Evolutionary conservation across 345 rosid genomes (phyloP), one percentile per base, ranked within the genome.

Genomic region (Sisymbrium irio): DNA sequence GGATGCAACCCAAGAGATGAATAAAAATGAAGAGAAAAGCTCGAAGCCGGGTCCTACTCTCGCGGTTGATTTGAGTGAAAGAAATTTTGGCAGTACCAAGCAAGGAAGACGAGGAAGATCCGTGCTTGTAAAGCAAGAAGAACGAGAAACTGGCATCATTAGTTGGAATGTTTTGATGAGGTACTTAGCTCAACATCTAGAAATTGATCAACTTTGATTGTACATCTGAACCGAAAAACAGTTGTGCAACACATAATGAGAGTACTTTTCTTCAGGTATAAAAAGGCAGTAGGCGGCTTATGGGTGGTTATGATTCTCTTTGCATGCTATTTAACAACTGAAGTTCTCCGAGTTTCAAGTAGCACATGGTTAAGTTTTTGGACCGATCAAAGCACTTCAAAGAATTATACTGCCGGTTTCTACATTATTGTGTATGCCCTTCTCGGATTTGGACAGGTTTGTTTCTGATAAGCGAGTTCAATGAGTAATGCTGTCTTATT

Each of bases 331-430:
- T 66, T 88, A 59, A 59, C 72, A 42, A 87, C 96, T n/a, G 99
- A 95, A 85, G 82, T 81, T 79, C 86, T 95, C 49, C 84, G 97
- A 81, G 83, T 95, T 72, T 87, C 84, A 46, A 86, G 97, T 66
- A 95, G 99, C 82, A 87, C 85, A 22, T 95, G 99, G 99, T 85
- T 92, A 81, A 86, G 97, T 79, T 69, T 79, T 60, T 95, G 99
- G 99, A 92, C 97, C 2, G 85, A 86, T 74, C 92, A 78, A 80
- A 88, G 88, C 80, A 78, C 88, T 56, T 73, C 84, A 8, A 80
- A 68, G 81, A 82, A 53, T 17, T 91, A 84, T 65, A 87, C 81
- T 18, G 88, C 92, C 30, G 80, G 82, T 28, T 81, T 65, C 82
- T 95, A 86, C 79, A 87, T 90, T 64, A n/a, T 80, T 19, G 63